A percentile compares a stretch with the other conserved stretches of the same genome.
Conservation (phyloP, 495 filamentous ascomycete genomes). For the Cairneyella variabilis region DNA sequence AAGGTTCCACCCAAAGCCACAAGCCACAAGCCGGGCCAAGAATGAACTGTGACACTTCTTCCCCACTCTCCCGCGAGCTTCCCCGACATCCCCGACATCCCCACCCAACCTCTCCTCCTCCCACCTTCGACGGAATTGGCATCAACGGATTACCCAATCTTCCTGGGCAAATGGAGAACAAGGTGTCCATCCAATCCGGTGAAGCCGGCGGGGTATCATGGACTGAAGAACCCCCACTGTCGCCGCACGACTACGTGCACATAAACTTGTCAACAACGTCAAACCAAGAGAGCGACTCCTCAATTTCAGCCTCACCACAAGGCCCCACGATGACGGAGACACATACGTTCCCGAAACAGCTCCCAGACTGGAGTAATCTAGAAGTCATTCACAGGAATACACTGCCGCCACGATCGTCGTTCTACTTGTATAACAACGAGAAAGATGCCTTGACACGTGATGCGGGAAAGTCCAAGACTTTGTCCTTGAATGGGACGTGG, state of each 20-base stretch:
- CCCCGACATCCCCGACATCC: neutral
- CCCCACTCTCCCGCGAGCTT: neutral
- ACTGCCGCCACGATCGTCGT: conserved; percentile 57
- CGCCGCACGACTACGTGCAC: neutral
- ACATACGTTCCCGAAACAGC: conserved; percentile 17
- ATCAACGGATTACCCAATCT: too few relatives aligned
- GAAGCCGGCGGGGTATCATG: neutral
- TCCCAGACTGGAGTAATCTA: conserved; percentile 55
- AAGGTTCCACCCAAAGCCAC: neutral
- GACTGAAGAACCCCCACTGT: neutral
- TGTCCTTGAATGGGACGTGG: conserved; percentile 54
- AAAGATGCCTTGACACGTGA: conserved; percentile 31
- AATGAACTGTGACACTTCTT: neutral
- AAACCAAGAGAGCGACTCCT: neutral
- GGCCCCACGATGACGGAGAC: conserved; percentile 8
- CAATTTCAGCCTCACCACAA: neutral
- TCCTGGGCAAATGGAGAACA: too few relatives aligned
- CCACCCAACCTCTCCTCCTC: neutral
- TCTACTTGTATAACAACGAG: conserved; percentile 43
- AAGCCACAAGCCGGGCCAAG: neutral
- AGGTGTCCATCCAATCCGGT: too few relatives aligned
- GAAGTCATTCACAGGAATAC: conserved; percentile 60
- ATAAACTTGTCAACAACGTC: neutral
- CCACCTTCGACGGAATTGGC: too few relatives aligned
- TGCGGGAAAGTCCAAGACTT: conserved; percentile 24